Conservation (phyloP, 192 early-diverging fungal species). For the Obelidium mucronatum region DNA sequence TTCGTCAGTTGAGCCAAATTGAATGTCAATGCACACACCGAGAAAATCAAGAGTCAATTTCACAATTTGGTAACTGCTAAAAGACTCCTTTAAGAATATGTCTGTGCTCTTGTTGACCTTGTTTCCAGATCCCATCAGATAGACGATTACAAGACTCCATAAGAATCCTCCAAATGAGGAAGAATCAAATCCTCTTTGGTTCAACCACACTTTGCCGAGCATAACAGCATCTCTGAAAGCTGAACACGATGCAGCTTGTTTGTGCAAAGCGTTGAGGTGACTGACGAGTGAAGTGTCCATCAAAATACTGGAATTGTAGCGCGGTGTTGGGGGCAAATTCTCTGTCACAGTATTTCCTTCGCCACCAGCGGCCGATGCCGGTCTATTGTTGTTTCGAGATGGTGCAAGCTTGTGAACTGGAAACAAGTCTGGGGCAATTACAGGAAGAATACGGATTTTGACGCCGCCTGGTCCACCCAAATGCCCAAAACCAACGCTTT, state of each 20-base stretch:
- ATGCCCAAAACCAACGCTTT: constrained; percentile 1
- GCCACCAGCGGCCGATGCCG: constrained; percentile 20
- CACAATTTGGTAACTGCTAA: constrained; percentile 87
- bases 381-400: constrained; percentile 81
- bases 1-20: background rate
- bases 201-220: constrained; percentile 85
- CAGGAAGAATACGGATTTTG: constrained; percentile 83
- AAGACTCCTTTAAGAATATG: constrained; percentile 52
- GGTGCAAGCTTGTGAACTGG: constrained; percentile 77
- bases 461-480: constrained; percentile 48
- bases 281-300: constrained; percentile 76
- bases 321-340: constrained; percentile 75
- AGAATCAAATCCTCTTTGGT: constrained; percentile 68
- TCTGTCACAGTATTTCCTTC: background rate
- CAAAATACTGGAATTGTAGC: constrained; percentile 87
- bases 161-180: constrained; percentile 78
- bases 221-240: constrained; percentile 83
- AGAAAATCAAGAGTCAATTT: constrained; percentile 86
- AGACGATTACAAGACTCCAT: constrained; percentile 87
- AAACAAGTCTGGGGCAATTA: constrained; percentile 70
- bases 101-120: constrained; percentile 17
- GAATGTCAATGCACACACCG: constrained; percentile 28
- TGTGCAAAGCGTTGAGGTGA: constrained; percentile 81
- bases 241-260: constrained; percentile 71
- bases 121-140: constrained; percentile 75